Base-by-base conservation (phyloP, 331 rosid genomes). In the Malus hybrid region DNA sequence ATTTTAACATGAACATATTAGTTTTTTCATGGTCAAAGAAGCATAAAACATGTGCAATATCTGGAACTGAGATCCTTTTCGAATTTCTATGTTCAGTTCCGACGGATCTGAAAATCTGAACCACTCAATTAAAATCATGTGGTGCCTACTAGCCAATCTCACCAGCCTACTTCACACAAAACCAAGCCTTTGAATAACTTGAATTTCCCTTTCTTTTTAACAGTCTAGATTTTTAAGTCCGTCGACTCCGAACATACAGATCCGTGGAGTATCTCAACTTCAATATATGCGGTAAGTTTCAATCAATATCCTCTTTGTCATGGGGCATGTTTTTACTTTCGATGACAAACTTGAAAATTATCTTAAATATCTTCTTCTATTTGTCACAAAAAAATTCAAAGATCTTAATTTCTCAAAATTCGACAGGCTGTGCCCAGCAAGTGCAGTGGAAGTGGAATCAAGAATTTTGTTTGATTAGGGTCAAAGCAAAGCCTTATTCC, bases 401-500 rank as follows among this genome's bases (percentile, higher is more conserved):
- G 24, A 57, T 33, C 3, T 56, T 22, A 39, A 9, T 39, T 36
- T 57, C 56, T 33, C 24, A 72, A 20, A 57, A 72, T 36, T 62
- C 61, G 66, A 57, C 56, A 34, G 20, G 56, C 39, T 72, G 56
- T 34, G 2, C 34, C 50, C 42, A 71, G n/a, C 29, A 11, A 6
- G 20, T 16, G 44, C 5, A 5, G 66, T 13, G 48, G 28, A 32
- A 10, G 5, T 28, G 6, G 66, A 70, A 53, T 10, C 15, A 26
- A 33, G 53, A 72, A 72, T 72, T 12, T 33, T 34, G 5, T 20
- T 58, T 57, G 76, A n/a, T 72, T 34, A 53, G 76, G 55, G 34
- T 26, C 57, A 58, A 58, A 72, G 68, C 19, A 72, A 72, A 5
- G 39, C 76, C 68, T 58, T 8, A 57, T 58, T 72, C 39, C 57